Conservation (phyloP, 495 filamentous ascomycete species). For the Hypoxylon intermedium region DNA sequence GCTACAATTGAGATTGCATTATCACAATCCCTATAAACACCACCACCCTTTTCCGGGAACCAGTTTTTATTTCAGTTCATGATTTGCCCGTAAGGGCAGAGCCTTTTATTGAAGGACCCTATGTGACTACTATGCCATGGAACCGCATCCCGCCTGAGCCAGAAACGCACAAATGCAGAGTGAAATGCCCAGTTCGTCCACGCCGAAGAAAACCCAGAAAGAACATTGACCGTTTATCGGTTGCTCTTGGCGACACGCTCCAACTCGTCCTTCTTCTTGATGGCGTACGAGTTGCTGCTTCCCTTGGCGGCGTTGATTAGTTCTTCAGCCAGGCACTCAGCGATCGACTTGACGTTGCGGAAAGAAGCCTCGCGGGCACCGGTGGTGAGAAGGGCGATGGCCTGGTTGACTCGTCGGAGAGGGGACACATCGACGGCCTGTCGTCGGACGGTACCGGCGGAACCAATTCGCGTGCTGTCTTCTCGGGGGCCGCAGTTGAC, state of each 20-base stretch:
- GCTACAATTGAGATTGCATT: constrained; percentile 12
- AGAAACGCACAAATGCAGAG: constrained; percentile 60
- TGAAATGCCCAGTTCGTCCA: constrained; percentile 57
- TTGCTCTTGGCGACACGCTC: constrained; percentile 99
- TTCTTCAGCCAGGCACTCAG: constrained; percentile 99
- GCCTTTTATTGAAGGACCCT: constrained; percentile 53
- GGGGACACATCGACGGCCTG: constrained; percentile 99
- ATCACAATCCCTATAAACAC: constrained; percentile 10
- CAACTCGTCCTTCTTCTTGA: constrained; percentile 99
- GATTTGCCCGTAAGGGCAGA: constrained; percentile 43
- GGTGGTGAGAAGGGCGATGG: constrained; percentile 95
- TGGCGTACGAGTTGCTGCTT: constrained; percentile 98
- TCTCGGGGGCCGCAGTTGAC: constrained; percentile 99
- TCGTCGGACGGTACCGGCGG: constrained; percentile 97
- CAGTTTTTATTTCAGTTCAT: constrained; percentile 47
- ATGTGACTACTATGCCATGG: constrained; percentile 58
- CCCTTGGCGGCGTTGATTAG: constrained; percentile 99
- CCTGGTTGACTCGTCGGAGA: constrained; percentile 99
- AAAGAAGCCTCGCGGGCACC: constrained; percentile 97
- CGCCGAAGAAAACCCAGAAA: constrained; percentile 52
- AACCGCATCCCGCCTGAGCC: constrained; percentile 53
- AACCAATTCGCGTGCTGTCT: constrained; percentile 99
- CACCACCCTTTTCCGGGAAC: constrained; percentile 26
- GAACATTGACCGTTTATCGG: constrained; percentile 70
- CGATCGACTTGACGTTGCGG: constrained; percentile 98